Evolutionary conservation across 129 eudicot species (phyloP).

Genomic region (Saposhnikovia divaricata): DNA sequence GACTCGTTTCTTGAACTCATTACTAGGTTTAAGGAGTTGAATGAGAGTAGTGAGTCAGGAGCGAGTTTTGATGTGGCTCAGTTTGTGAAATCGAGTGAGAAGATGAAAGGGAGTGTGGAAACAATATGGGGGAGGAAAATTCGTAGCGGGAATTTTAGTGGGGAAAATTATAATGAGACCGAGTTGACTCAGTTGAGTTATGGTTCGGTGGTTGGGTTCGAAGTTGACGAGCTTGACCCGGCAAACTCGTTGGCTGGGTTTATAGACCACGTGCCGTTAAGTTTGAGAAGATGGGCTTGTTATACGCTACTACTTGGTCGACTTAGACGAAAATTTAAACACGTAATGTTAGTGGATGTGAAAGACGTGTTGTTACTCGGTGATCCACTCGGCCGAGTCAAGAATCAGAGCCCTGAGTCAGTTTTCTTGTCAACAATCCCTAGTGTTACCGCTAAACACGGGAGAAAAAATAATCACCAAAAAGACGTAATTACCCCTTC

Average conservation of each 20-base stretch:
- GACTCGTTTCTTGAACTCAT: slow-evolving; percentile 43
- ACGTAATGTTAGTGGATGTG: slow-evolving; percentile 47
- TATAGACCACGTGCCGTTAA: slow-evolving; percentile 53
- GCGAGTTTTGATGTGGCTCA: slow-evolving; percentile 47
- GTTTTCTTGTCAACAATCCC: slow-evolving; percentile 23
- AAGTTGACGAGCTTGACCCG: slow-evolving; percentile 78
- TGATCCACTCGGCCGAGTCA: slow-evolving; percentile 69
- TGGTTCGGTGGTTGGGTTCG: slow-evolving; percentile 83
- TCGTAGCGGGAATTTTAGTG: slow-evolving; percentile 23
- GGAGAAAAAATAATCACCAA: slow-evolving; percentile 31
- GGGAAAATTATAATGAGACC: neutral
- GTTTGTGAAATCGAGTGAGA: slow-evolving; percentile 34
- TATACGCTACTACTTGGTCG: slow-evolving; percentile 86
- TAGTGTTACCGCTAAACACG: slow-evolving; percentile 15
- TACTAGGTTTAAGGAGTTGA: slow-evolving; percentile 17
- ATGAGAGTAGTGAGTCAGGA: slow-evolving; percentile 13
- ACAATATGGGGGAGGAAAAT: slow-evolving; percentile 63
- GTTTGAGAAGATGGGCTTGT: slow-evolving; percentile 71
- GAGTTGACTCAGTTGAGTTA: slow-evolving; percentile 64
- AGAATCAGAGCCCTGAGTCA: slow-evolving; percentile 55
- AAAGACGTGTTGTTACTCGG: slow-evolving; percentile 52
- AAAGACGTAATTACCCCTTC: slow-evolving; percentile 36
- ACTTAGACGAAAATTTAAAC: slow-evolving; percentile 54
- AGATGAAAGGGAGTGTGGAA: slow-evolving; percentile 42
- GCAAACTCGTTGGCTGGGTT: slow-evolving; percentile 70